Conservation (phyloP, 73 alveolate genomes). For the Diophrys appendiculata region DNA sequence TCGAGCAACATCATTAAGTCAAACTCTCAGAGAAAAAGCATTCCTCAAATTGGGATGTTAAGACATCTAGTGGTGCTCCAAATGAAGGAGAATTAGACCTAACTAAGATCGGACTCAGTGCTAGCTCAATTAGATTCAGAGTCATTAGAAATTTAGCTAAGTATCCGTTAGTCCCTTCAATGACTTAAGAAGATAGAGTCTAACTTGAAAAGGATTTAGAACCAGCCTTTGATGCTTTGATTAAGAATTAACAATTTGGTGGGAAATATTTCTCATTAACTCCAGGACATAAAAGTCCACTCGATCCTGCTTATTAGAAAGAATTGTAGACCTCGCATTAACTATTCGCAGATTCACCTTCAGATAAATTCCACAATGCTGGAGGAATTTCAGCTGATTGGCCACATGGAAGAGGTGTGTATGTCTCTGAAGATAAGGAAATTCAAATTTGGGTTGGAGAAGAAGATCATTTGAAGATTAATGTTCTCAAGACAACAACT, state of each 20-base stretch:
- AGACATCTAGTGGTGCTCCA: background rate
- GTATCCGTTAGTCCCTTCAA: constrained; percentile 35
- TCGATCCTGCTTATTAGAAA: background rate
- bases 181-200: constrained; percentile 17
- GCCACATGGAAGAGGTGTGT: constrained; percentile 40
- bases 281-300: background rate
- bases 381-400: constrained; percentile 4
- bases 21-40: background rate
- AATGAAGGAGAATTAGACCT: background rate
- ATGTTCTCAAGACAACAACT: background rate
- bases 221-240: background rate
- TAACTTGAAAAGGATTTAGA: background rate
- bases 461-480: constrained; percentile 29
- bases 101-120: background rate
- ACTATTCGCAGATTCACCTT: background rate
- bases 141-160: constrained; percentile 40
- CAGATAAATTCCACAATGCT: background rate
- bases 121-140: background rate
- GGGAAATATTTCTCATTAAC: background rate
- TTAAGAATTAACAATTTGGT: background rate
- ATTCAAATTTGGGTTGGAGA: constrained; percentile 20
- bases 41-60: background rate
- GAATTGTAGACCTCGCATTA: background rate
- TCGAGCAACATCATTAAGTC: background rate
- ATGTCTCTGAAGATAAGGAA: constrained; percentile 17